Evolutionary conservation across 2,329 filamentous ascomycete species (phyloP), one percentile per base, ranked within the genome.

Genomic region (Rhexocercosporidium sp.): DNA sequence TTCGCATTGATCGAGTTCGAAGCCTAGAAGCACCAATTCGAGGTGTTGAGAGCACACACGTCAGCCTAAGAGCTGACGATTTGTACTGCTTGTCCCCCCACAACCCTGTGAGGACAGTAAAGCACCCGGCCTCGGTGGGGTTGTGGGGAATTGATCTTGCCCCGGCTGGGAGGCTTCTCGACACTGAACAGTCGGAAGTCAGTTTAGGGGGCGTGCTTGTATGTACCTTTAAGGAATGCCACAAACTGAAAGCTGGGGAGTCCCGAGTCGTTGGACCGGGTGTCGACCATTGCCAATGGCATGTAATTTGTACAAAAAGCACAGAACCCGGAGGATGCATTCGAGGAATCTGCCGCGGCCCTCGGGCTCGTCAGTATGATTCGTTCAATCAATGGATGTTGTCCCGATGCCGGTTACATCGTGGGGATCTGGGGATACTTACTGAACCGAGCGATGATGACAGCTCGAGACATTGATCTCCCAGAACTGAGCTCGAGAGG

Each of bases 341-440:
- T n/a, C 31, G 29, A 22, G 31, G 53, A 37, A 37, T 22, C 29
- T 56, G 6, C n/a, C 37, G 8, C 37, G 29, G 41, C 34, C 34
- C 8, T 37, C 12, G 34, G 4, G 34, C 34, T 37, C 12, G 29
- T 53, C 49, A 53, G 49, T 18, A 53, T 53, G 27, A 18, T 53
- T 53, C 49, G 6, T 37, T 37, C 34, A 37, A 31, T 22, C 29
- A 56, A 39, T 56, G 29, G 53, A 14, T 56, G 53, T 3, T 56
- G 53, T 56, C 53, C 31, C 31, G 53, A 31, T 1, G 29, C 12
- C 16, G 54, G 7, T 25, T n/a, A 41, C 20, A 22, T n/a, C 34
- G 34, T 57, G 54, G 54, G 54, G 20, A 39, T 41, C 54, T 57
- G 53, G 53, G 53, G 53, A n/a, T 11, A 56, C 29, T 37, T 20